Conservation (phyloP, 306 rosid genomes). For the Pterocarpus santalinus region DNA sequence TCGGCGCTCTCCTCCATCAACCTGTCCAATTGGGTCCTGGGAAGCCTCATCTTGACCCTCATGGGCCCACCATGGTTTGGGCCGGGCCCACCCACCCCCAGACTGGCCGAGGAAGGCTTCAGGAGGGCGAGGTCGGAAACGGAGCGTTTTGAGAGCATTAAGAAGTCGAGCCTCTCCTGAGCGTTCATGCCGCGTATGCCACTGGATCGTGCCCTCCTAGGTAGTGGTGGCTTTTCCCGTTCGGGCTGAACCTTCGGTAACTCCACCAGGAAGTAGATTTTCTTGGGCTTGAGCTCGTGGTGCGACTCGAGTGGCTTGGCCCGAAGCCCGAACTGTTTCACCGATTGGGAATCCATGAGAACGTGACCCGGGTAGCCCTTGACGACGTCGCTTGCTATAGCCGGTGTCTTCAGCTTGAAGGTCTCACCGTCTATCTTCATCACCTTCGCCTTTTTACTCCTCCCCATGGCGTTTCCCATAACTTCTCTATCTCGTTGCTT, state of each 20-base stretch:
- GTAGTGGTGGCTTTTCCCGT: background rate
- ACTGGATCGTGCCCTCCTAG: constrained; percentile 65
- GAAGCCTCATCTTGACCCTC: constrained; percentile 71
- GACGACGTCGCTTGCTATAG: constrained; percentile 63
- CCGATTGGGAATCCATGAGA: constrained; percentile 67
- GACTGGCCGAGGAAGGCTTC: constrained; percentile 14
- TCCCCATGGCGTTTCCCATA: constrained; percentile 80
- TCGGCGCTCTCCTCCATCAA: constrained; percentile 73
- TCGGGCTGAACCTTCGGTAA: constrained; percentile 53
- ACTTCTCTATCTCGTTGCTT: background rate
- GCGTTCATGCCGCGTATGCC: constrained; percentile 69
- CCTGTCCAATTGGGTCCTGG: constrained; percentile 67
- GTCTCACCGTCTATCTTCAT: constrained; percentile 87
- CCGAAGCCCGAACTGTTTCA: constrained; percentile 66
- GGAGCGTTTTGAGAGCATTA: constrained; percentile 76
- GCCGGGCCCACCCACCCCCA: background rate
- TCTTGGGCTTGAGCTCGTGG: constrained; percentile 66
- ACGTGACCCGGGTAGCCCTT: constrained; percentile 72
- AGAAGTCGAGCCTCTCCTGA: constrained; percentile 77
- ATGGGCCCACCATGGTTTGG: constrained; percentile 47
- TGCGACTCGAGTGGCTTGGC: constrained; percentile 78
- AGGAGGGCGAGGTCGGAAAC: constrained; percentile 64
- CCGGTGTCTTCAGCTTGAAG: constrained; percentile 68
- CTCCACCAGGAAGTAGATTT: constrained; percentile 68
- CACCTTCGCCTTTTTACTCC: constrained; percentile 72